Percentiles rank a stretch among this genome's conserved stretches.
Conservation (phyloP, 257 asterid species). For the Nicotiana obtusifolia region DNA sequence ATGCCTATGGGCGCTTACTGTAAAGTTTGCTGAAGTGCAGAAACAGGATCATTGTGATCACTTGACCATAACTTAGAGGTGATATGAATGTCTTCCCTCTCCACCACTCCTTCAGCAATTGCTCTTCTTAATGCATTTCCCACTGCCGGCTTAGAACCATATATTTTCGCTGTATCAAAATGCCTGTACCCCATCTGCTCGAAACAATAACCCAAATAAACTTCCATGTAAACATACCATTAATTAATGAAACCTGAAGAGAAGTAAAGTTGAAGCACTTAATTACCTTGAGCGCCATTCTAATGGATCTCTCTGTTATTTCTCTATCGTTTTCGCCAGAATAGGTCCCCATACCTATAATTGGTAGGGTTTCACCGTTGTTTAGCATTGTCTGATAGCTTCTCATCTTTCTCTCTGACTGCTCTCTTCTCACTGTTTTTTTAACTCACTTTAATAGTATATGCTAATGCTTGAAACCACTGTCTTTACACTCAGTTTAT, state of each 20-base stretch:
- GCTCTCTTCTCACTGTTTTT: background rate
- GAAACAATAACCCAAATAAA: background rate
- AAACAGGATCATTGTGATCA: conserved; percentile 75
- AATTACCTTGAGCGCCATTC: conserved; percentile 58
- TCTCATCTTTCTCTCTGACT: conserved; percentile 33
- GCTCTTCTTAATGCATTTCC: conserved; percentile 61
- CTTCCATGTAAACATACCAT: background rate
- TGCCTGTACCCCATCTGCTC: conserved; percentile 75
- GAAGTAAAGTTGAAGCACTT: background rate
- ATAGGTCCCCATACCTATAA: conserved; percentile 74
- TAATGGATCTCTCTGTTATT: conserved; percentile 54
- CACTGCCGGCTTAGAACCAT: conserved; percentile 71
- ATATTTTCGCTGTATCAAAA: conserved; percentile 75
- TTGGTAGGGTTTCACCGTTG: conserved; percentile 60
- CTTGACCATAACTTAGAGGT: conserved; percentile 81
- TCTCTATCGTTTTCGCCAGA: conserved; percentile 51
- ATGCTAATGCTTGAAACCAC: background rate
- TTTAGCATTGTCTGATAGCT: conserved; percentile 49
- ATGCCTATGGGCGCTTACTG: conserved; percentile 27
- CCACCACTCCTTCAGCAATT: conserved; percentile 29
- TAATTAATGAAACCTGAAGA: background rate
- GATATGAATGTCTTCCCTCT: conserved; percentile 54
- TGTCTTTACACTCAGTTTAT: background rate
- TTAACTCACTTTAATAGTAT: background rate
- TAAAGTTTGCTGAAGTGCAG: conserved; percentile 61